These are phyloP conservation scores for Saitozyma podzolica DNA, from an alignment of 768 basidiomycete species.

Conservation along the genomic window DNA sequence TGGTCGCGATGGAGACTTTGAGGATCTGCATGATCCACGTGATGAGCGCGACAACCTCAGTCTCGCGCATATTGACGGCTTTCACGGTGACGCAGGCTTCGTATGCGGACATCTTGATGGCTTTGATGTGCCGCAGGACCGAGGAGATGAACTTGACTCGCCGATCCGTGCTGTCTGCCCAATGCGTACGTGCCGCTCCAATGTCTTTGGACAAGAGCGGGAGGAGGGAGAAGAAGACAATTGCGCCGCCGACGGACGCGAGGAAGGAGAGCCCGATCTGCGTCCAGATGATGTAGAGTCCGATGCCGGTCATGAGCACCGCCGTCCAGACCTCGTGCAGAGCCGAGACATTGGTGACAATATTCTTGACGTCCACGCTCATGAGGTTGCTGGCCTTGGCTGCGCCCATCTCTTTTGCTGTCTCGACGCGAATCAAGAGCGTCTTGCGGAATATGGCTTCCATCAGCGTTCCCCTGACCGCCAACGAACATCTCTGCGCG, in stretches of 20 bases:
- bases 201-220: slow-evolving; percentile 8
- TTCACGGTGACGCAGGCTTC: slow-evolving; percentile 6
- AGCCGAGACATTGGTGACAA: background rate
- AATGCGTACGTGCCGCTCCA: background rate
- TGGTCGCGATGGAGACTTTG: slow-evolving; percentile 14
- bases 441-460: slow-evolving; percentile 24
- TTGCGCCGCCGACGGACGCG: slow-evolving; percentile 14
- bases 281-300: slow-evolving; percentile 23
- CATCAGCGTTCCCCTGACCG: slow-evolving; percentile 19
- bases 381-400: slow-evolving; percentile 28
- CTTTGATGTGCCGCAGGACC: slow-evolving; percentile 25
- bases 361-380: slow-evolving; percentile 17
- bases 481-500: slow-evolving; percentile 11
- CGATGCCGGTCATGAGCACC: slow-evolving; percentile 14
- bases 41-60: slow-evolving; percentile 7
- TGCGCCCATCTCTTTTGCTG: slow-evolving; percentile 19
- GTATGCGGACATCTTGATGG: slow-evolving; percentile 26
- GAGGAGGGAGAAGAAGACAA: slow-evolving; percentile 18
- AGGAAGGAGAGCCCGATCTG: slow-evolving; percentile 25
- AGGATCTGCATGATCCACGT: slow-evolving; percentile 14
- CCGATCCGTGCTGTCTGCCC: slow-evolving; percentile 18
- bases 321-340: slow-evolving; percentile 16
- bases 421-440: slow-evolving; percentile 13
- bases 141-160: slow-evolving; percentile 24
- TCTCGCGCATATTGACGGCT: slow-evolving; percentile 8